A percentile compares a stretch with the other conserved stretches of the same genome.
phyloP scores from a whole-genome alignment of 164 flowering plant species.

The Stephania cephalantha region DNA sequence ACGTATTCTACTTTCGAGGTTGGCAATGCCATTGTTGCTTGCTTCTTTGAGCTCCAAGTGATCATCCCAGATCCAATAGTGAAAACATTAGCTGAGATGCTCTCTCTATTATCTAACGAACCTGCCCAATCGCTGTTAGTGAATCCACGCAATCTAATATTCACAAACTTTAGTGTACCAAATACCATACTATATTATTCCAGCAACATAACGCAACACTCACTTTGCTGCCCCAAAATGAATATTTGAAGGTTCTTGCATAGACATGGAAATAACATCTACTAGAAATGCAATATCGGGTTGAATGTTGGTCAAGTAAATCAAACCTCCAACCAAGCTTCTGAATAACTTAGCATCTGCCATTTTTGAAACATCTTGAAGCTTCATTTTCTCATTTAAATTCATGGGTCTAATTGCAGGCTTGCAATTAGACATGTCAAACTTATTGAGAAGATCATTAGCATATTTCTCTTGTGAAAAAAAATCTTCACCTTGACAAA shows the following conservation, averaged over 20 bases:
- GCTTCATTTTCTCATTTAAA: too few species aligned
- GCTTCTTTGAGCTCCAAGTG: too few species aligned
- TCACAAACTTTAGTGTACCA: not conserved
- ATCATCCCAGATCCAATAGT: constrained; percentile 1
- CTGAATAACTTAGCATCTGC: not conserved
- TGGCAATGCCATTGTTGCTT: not conserved
- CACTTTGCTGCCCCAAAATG: too few species aligned
- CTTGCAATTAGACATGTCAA: too few species aligned
- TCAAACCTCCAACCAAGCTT: constrained; percentile 7
- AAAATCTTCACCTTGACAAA: too few species aligned
- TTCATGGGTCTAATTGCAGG: too few species aligned
- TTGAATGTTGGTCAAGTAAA: constrained; percentile 6
- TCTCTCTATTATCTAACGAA: constrained; percentile 11
- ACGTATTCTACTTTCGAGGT: constrained; percentile 17
- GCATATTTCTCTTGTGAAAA: too few species aligned
- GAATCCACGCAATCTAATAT: not conserved
- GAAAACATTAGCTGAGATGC: constrained; percentile 7
- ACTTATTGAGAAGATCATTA: too few species aligned
- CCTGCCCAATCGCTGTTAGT: not conserved
- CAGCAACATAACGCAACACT: constrained; percentile 8
- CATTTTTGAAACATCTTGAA: too few species aligned
- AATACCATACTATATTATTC: not conserved
- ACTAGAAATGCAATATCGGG: constrained; percentile 12
- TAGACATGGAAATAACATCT: constrained; percentile 5
- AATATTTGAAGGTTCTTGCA: constrained; percentile 11